A percentile compares a stretch with the other conserved stretches of the same genome.
These are phyloP conservation scores for Fusarium setosum DNA, from an alignment of 2,329 filamentous ascomycete genomes.

Conservation along the genomic window DNA sequence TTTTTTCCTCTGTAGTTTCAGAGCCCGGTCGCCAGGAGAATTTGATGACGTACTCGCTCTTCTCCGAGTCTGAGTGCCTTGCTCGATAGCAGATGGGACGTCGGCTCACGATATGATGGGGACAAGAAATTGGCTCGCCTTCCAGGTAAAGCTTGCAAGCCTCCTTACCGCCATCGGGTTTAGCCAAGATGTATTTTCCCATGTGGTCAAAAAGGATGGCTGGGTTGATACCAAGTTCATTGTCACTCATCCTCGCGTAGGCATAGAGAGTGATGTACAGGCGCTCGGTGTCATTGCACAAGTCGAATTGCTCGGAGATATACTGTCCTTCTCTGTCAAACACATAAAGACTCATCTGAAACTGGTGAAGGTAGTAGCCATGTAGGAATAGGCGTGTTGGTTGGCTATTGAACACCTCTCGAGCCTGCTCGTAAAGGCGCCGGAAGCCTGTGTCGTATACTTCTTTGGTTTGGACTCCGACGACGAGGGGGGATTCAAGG, in stretches of 20 bases:
- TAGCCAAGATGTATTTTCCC: conserved; percentile 7
- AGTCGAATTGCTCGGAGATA: conserved; percentile 20
- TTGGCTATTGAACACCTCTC: neutral
- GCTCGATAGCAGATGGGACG: conserved; percentile 32
- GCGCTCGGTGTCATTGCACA: neutral
- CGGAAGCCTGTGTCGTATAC: no score
- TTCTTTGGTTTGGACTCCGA: no score
- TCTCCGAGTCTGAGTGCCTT: neutral
- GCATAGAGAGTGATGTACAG: neutral
- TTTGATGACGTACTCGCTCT: conserved; percentile 25
- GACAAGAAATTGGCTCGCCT: conserved; percentile 10
- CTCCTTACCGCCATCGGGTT: neutral
- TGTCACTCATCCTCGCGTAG: conserved; percentile 20
- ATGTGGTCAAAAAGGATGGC: neutral
- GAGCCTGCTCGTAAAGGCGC: no score
- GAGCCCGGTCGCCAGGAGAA: conserved; percentile 19
- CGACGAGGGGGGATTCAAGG: no score
- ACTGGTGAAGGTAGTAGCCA: conserved; percentile 17
- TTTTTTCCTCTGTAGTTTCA: conserved; percentile 19
- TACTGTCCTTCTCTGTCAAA: conserved; percentile 38
- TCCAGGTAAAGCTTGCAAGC: conserved; percentile 10
- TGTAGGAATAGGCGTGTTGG: conserved; percentile 37
- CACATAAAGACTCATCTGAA: conserved; percentile 36
- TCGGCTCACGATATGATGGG: conserved; percentile 24
- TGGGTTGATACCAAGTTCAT: conserved; percentile 14